Percentiles rank a stretch among this genome's conserved stretches.
Evolutionary conservation across 129 eudicot genomes (phyloP).

Genomic region (Chrysanthemum lavandulifolium): DNA sequence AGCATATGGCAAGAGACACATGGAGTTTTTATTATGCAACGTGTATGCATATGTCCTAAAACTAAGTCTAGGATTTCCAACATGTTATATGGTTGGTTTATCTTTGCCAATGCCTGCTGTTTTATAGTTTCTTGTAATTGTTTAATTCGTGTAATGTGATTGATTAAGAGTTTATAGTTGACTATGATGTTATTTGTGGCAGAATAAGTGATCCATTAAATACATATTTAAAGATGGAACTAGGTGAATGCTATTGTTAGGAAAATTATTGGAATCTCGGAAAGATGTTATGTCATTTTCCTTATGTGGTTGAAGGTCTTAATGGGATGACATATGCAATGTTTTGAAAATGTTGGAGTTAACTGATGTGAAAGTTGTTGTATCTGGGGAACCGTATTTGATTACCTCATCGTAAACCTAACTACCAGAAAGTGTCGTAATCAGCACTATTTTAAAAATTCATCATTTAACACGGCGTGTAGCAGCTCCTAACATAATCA

Average conservation of each 20-base stretch:
- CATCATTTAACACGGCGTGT: constrained; percentile 13
- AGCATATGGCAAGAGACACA: too few relatives aligned
- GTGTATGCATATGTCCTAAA: not conserved
- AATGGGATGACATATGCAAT: constrained; percentile 7
- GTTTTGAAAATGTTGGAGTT: constrained; percentile 4
- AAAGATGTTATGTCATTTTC: constrained; percentile 6
- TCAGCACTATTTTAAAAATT: not conserved
- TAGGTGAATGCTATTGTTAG: constrained; percentile 22
- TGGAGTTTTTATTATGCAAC: not conserved
- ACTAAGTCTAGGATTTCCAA: not conserved
- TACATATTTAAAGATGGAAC: constrained; percentile 2
- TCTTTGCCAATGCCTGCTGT: not conserved
- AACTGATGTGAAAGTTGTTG: not conserved
- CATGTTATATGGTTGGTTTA: not conserved
- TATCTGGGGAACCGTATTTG: not conserved
- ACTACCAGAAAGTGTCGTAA: not conserved
- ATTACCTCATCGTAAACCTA: not conserved
- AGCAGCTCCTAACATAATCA: not conserved
- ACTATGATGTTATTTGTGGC: not conserved
- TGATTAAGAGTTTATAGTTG: not conserved
- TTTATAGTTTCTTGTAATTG: too few relatives aligned
- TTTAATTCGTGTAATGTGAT: not conserved
- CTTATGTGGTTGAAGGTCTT: not conserved
- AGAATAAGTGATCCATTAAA: constrained; percentile 6
- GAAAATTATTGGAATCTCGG: not conserved